These are phyloP conservation scores for Zygotorulaspora chibaensis DNA, from an alignment of 805 yeast species.

Conservation along the genomic window DNA sequence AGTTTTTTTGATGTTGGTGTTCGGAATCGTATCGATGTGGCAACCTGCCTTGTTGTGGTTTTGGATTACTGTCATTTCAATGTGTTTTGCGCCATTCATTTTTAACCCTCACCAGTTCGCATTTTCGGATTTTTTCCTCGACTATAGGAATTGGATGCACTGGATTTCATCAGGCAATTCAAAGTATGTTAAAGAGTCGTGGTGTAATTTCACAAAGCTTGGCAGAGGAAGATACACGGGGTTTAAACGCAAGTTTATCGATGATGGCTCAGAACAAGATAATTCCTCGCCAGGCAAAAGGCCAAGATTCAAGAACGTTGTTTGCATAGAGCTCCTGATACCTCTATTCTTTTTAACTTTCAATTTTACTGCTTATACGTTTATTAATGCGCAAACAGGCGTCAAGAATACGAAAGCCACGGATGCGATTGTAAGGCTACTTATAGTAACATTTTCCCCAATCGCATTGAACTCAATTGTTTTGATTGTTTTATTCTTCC, in stretches of 20 bases:
- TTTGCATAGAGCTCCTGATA: slow-evolving; percentile 74
- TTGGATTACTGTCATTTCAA: slow-evolving; percentile 64
- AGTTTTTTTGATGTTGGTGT: slow-evolving; percentile 62
- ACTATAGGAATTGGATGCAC: slow-evolving; percentile 55
- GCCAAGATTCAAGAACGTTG: slow-evolving; percentile 71
- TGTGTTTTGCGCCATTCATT: slow-evolving; percentile 66
- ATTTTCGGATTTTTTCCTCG: slow-evolving; percentile 64
- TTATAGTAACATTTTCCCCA: slow-evolving; percentile 50
- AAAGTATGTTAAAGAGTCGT: slow-evolving; percentile 61
- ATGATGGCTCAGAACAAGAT: slow-evolving; percentile 60
- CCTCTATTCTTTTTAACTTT: slow-evolving; percentile 68
- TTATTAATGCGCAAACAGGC: slow-evolving; percentile 84
- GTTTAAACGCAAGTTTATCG: slow-evolving; percentile 67
- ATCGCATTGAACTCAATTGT: slow-evolving; percentile 37
- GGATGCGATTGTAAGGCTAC: slow-evolving; percentile 59
- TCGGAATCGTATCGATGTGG: slow-evolving; percentile 80
- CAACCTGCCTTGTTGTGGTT: slow-evolving; percentile 69
- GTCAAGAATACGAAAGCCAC: slow-evolving; percentile 49
- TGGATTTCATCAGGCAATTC: slow-evolving; percentile 84
- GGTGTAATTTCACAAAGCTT: slow-evolving; percentile 72
- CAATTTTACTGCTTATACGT: slow-evolving; percentile 67
- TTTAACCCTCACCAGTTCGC: slow-evolving; percentile 77
- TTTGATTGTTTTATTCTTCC: slow-evolving; percentile 34
- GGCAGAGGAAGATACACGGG: slow-evolving; percentile 91
- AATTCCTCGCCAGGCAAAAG: slow-evolving; percentile 59